These are phyloP conservation scores for Candida sphagnicola DNA, from an alignment of 805 yeast genomes.

Conservation along the genomic window DNA sequence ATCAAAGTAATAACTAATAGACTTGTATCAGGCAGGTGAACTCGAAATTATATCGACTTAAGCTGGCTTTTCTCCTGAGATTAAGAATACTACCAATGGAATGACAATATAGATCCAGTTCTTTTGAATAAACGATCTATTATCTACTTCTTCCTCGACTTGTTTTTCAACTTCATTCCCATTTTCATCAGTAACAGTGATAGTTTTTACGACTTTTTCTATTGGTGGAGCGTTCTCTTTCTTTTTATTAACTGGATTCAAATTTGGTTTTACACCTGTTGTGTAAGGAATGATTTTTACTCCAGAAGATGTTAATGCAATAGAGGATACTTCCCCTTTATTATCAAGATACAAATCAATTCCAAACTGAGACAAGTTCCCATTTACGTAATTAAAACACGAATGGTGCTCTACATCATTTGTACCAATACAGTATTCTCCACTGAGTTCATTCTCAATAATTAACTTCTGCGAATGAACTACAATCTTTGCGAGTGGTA, in stretches of 20 bases:
- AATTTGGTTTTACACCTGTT: slow-evolving; percentile 25
- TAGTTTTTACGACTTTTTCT: slow-evolving; percentile 10
- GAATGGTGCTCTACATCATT: slow-evolving; percentile 21
- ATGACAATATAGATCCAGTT: slow-evolving; percentile 63
- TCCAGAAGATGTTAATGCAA: neutral
- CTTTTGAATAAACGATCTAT: slow-evolving; percentile 50
- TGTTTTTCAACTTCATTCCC: slow-evolving; percentile 25
- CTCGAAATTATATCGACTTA: too few species aligned
- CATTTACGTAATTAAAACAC: slow-evolving; percentile 22
- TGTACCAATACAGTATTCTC: slow-evolving; percentile 22
- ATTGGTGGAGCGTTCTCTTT: slow-evolving; percentile 6
- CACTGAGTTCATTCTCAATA: slow-evolving; percentile 2
- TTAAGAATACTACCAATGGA: slow-evolving; percentile 34
- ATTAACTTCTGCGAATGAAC: neutral
- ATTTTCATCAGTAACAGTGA: slow-evolving; percentile 16
- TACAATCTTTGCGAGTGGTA: slow-evolving; percentile 6
- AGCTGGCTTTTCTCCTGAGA: slow-evolving; percentile 5
- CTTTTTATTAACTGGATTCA: slow-evolving; percentile 19
- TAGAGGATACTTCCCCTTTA: neutral
- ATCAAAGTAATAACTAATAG: too few species aligned
- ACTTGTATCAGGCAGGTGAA: too few species aligned
- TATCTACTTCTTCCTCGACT: slow-evolving; percentile 20
- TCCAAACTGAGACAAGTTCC: slow-evolving; percentile 1
- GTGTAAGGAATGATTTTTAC: slow-evolving; percentile 7
- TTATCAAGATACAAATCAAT: slow-evolving; percentile 1